Evolutionary conservation across 805 yeast genomes (phyloP), one percentile per base, ranked within the genome.

Genomic region (Myxozyma lipomycoides): DNA sequence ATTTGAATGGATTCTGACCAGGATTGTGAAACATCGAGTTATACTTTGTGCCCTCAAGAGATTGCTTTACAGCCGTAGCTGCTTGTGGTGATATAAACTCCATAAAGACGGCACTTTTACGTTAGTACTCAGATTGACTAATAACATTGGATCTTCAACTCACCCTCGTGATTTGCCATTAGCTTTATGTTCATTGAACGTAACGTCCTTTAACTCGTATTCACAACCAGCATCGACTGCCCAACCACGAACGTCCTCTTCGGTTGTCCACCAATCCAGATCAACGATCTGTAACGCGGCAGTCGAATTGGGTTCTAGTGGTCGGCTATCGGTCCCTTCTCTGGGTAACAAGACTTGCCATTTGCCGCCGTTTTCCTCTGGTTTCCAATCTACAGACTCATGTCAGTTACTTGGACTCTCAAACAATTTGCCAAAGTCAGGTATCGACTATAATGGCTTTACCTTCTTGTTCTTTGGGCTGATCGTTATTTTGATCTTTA

Each of bases 161-260:
- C 28, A 55, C 52, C 62, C 62, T 32, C 58, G 25, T 12, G 62
- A 58, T 34, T 58, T 58, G 40, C 62, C 62, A 46, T 58, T 58
- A n/a, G 60, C 58, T 38, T 58, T 58, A 42, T 58, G 62, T 40
- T 58, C 62, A 39, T 54, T 52, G 28, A 58, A 58, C 18, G 61
- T 58, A 10, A 58, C 50, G 15, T 58, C 62, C 34, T 50, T 52
- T 21, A 58, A 23, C 39, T 58, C 60, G 36, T 49, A 52, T 30
- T 58, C 62, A 21, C 44, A 49, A n/a, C 37, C 35, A 6, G 58
- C 57, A 23, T 37, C 45, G 22, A 51, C 61, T 2, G 61, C 52
- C 62, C 62, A 58, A 3, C 62, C 62, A 2, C 62, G 59, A 17
- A 55, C 62, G 5, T 58, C 62, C 18, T 58, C 62, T 24, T 58